Evolutionary conservation across 1,139 yeast species (phyloP).

Genomic region (Ogataea hybrid): DNA sequence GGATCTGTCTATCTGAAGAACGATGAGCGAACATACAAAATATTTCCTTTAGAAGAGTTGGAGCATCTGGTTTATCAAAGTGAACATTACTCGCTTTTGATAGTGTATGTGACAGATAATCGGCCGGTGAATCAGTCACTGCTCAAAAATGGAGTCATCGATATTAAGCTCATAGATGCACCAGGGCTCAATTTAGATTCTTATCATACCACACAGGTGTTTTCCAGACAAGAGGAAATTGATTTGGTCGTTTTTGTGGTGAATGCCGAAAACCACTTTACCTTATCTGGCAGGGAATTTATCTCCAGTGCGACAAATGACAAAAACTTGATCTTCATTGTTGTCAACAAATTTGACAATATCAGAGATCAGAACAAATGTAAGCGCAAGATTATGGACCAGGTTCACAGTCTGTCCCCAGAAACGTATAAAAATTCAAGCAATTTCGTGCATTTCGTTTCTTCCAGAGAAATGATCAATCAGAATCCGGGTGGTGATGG

Average conservation of each 20-base stretch:
- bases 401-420: constrained; percentile 85
- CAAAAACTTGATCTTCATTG: constrained; percentile 88
- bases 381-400: constrained; percentile 71
- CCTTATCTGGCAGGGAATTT: constrained; percentile 91
- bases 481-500: constrained; percentile 34
- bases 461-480: constrained; percentile 50
- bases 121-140: constrained; percentile 70
- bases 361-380: constrained; percentile 81
- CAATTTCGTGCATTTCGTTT: constrained; percentile 94
- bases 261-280: constrained; percentile 93
- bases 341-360: constrained; percentile 87
- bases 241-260: constrained; percentile 96
- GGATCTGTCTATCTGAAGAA: constrained; percentile 55
- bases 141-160: constrained; percentile 86
- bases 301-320: constrained; percentile 90
- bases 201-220: constrained; percentile 91
- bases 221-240: constrained; percentile 95
- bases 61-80: constrained; percentile 71
- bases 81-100: constrained; percentile 69
- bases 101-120: constrained; percentile 77
- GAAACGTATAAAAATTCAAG: constrained; percentile 83
- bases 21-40: constrained; percentile 66
- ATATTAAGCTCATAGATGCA: constrained; percentile 90
- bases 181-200: constrained; percentile 96
- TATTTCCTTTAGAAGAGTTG: constrained; percentile 52